These are phyloP conservation scores for Emericellopsis cladophorae DNA, from an alignment of 2,329 filamentous ascomycete genomes.

Conservation along the genomic window DNA sequence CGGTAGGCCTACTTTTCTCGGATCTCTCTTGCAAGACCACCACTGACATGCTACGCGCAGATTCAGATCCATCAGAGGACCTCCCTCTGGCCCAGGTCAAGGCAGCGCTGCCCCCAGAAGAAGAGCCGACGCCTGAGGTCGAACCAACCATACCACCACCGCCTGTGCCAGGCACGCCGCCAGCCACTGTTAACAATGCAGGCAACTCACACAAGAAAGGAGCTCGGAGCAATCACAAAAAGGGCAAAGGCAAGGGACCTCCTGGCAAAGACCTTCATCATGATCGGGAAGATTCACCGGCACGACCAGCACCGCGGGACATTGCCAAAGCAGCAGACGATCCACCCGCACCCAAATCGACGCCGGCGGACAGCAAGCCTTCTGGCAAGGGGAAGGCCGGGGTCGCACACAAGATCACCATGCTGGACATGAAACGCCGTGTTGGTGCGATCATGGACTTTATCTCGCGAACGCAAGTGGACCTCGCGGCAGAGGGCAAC, in stretches of 20 bases:
- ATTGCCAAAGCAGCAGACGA: slow-evolving; percentile 20
- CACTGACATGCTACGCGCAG: slow-evolving; percentile 20
- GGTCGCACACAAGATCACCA: slow-evolving; percentile 58
- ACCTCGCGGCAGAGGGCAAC: slow-evolving; percentile 57
- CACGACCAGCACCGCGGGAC: slow-evolving; percentile 41
- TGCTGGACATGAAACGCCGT: slow-evolving; percentile 79
- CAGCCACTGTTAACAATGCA: slow-evolving; percentile 29
- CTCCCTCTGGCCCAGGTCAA: slow-evolving; percentile 32
- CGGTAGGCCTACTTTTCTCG: slow-evolving; percentile 42
- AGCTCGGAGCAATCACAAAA: slow-evolving; percentile 48
- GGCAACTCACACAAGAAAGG: slow-evolving; percentile 43
- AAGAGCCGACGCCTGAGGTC: slow-evolving; percentile 13
- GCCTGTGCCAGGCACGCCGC: slow-evolving; percentile 23
- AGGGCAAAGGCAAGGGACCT: slow-evolving; percentile 65
- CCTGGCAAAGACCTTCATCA: slow-evolving; percentile 65
- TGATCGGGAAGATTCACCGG: slow-evolving; percentile 43
- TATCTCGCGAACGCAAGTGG: slow-evolving; percentile 78
- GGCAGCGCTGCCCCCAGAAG: slow-evolving; percentile 12
- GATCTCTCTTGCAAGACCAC: no score
- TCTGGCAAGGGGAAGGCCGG: slow-evolving; percentile 35
- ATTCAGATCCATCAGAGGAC: slow-evolving; percentile 64
- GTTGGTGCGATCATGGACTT: slow-evolving; percentile 80
- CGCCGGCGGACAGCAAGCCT: slow-evolving; percentile 37
- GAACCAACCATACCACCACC: slow-evolving; percentile 15
- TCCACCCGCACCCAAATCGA: slow-evolving; percentile 7